These are phyloP conservation scores for Sclerotinia borealis DNA, from an alignment of 2,329 filamentous ascomycete genomes.

Conservation along the genomic window DNA sequence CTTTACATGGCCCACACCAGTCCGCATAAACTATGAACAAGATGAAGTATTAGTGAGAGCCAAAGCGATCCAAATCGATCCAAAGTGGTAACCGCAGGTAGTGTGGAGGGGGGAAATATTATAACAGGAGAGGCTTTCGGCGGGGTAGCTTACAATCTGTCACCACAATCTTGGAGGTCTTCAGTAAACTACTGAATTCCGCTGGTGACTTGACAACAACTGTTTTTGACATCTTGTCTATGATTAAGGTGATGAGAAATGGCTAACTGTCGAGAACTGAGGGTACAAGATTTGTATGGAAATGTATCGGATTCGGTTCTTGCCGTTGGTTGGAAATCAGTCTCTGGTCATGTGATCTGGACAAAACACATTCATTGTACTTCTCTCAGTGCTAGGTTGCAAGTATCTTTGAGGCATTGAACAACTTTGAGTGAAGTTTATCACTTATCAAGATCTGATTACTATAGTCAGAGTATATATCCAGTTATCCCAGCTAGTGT, in stretches of 20 bases:
- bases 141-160: constrained; percentile 68
- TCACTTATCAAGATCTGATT: too few relatives aligned
- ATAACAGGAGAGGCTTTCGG: neutral
- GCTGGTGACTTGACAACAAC: constrained; percentile 46
- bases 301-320: neutral
- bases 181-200: constrained; percentile 64
- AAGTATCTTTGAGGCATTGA: neutral
- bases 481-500: neutral
- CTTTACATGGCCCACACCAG: constrained; percentile 79
- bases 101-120: constrained; percentile 25
- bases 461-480: neutral
- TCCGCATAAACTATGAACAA: constrained; percentile 68
- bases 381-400: too few relatives aligned
- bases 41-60: constrained; percentile 14
- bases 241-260: neutral
- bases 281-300: neutral
- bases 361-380: too few relatives aligned
- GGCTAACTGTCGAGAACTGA: neutral
- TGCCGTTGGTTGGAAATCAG: constrained; percentile 1
- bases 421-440: neutral
- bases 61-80: neutral
- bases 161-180: constrained; percentile 71
- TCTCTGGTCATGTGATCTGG: neutral
- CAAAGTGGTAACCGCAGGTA: constrained; percentile 5
- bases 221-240: constrained; percentile 31